Evolutionary conservation across 1,284 basidiomycete species (phyloP).

Genomic region (Hortiboletus rubellus): DNA sequence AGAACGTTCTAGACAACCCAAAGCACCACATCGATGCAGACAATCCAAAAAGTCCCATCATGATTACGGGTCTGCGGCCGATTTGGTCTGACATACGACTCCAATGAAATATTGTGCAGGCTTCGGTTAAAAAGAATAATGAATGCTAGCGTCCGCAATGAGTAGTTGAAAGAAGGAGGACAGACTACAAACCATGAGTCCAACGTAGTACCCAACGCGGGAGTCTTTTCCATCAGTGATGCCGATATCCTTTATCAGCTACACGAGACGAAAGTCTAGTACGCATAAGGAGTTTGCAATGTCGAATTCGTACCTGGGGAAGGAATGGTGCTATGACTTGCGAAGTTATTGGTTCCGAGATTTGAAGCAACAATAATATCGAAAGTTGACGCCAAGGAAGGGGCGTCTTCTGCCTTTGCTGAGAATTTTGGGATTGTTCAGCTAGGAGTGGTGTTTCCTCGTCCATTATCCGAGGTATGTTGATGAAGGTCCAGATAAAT

Average conservation of each 20-base stretch:
- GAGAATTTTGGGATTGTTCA: not conserved
- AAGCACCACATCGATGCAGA: constrained; percentile 61
- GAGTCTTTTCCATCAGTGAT: constrained; percentile 50
- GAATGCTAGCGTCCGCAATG: constrained; percentile 41
- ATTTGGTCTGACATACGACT: constrained; percentile 63
- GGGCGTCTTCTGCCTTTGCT: constrained; percentile 43
- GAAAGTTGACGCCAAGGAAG: constrained; percentile 69
- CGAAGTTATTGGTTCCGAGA: constrained; percentile 62
- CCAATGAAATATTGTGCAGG: constrained; percentile 63
- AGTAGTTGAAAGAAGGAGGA: not conserved
- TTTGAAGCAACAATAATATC: constrained; percentile 64
- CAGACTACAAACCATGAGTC: constrained; percentile 46
- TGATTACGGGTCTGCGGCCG: constrained; percentile 64
- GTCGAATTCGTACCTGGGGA: constrained; percentile 47
- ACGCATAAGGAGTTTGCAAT: not conserved
- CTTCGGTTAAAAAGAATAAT: constrained; percentile 54
- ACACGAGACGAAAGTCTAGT: not conserved
- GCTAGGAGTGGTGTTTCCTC: constrained; percentile 31
- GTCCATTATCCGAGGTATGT: constrained; percentile 17
- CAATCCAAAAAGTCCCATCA: constrained; percentile 58
- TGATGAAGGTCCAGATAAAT: not conserved
- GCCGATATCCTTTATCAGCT: constrained; percentile 51
- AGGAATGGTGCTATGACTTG: constrained; percentile 76
- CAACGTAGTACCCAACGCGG: constrained; percentile 54
- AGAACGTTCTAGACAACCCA: constrained; percentile 62